Evolutionary conservation across 2,329 filamentous ascomycete species (phyloP), one percentile per base, ranked within the genome.

Genomic region (Fusarium caatingaense): DNA sequence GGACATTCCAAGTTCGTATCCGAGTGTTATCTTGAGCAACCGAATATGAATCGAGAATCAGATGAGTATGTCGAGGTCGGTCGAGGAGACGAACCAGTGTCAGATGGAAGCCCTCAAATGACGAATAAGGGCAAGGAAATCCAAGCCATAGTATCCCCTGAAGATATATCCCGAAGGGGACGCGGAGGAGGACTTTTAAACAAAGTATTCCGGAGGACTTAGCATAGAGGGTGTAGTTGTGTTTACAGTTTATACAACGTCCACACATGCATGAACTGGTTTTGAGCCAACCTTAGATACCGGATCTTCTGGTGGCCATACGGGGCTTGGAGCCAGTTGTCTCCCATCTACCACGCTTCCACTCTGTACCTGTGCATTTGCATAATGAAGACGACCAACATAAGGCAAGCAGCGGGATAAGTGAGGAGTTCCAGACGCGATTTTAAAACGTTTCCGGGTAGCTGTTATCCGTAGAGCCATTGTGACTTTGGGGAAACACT

Each of bases 1-100:
- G 72, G 76, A 1, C 71, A 78, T 51, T 74, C 76, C 49, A 82
- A 81, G 66, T 48, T 78, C 10, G 73, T 69, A 11, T 72, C 72
- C 3, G 78, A 79, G 6, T 61, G 71, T 15, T 78, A 76, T 57
- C 73, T 76, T 49, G 77, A 79, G 55, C 72, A 66, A 32, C 28
- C 69, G 8, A 56, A 70, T 21, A 57, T 64, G 9, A 72, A 75
- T 13, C 66, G 74, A 28, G 77, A 79, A 25, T 73, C 74, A 1
- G 79, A 79, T 13, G 79, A 78, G 40, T 81, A 79, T 48, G 79
- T 80, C 21, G 77, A 81, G 37, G 69, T 81, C 27, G 66, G 69
- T 23, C 75, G 71, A 56, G 70, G 57, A 11, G 77, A 78, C 45
- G 76, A 69, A 45, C 40, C 64, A 10, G 59, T 59, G 10, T 66